phyloP scores from a whole-genome alignment of 768 basidiomycete species.

The Leucocoprinus leucothites region DNA sequence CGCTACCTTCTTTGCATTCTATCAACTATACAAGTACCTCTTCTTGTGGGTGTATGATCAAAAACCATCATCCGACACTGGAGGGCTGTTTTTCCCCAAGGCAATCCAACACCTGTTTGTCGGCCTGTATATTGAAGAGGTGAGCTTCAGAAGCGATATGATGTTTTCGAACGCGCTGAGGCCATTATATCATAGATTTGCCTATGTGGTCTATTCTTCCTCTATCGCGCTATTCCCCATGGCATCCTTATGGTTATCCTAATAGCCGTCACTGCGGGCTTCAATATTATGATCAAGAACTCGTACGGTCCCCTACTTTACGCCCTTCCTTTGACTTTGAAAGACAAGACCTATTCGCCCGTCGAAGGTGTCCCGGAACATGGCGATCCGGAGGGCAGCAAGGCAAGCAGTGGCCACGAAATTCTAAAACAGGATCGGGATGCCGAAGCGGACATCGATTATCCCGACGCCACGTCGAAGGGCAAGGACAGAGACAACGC shows the following conservation, averaged over 20 bases:
- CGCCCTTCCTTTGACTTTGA: conserved; percentile 78
- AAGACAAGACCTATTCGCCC: conserved; percentile 52
- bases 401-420: background rate
- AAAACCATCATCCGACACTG: conserved; percentile 69
- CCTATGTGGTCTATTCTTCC: conserved; percentile 87
- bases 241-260: conserved; percentile 84
- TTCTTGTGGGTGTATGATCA: conserved; percentile 81
- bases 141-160: conserved; percentile 14
- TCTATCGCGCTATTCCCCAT: conserved; percentile 69
- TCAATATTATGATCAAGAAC: conserved; percentile 68
- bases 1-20: conserved; percentile 80
- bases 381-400: background rate
- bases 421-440: background rate
- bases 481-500: conserved; percentile 11
- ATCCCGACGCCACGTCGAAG: conserved; percentile 2
- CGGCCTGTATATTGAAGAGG: conserved; percentile 86
- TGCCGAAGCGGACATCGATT: conserved; percentile 3
- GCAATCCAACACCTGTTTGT: conserved; percentile 93
- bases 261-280: conserved; percentile 74
- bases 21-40: conserved; percentile 81
- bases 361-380: conserved; percentile 7
- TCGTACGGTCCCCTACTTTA: conserved; percentile 79
- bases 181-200: conserved; percentile 41
- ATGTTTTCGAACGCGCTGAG: conserved; percentile 12
- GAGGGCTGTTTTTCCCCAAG: conserved; percentile 93